Base-by-base conservation (phyloP, 192 early-diverging fungal genomes). In the Linnemannia zychae region DNA sequence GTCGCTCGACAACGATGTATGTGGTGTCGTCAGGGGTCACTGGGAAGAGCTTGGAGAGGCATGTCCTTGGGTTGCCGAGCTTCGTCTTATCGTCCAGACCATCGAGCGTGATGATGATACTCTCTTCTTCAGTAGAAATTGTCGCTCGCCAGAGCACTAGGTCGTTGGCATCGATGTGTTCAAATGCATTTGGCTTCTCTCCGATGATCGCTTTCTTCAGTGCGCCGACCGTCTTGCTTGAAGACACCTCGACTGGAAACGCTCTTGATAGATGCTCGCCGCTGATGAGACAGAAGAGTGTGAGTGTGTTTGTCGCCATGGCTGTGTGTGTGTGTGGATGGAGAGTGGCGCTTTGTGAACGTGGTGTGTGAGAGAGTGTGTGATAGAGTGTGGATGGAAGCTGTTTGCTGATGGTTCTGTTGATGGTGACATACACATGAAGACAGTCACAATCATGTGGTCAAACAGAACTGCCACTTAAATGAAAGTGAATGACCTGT, bases 261-360 rank as follows among this genome's bases (percentile, higher is more conserved):
- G 75, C 75, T 70, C 66, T 53, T 33, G 75, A 77, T 47, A 67
- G 67, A 7, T 15, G 75, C 36, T 70, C 57, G 37, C 75, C 75
- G 67, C 67, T 77, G 48, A 77, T 53, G 75, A 77, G 12, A 77
- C 75, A 77, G 67, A 77, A 77, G 28, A 77, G 75, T 46, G 31
- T 57, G 67, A 77, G 67, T 77, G 75, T 70, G 47, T 46, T 70
- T 68, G 67, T 46, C 40, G 67, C 67, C 67, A 69, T 69, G 67
- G 67, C 7, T 69, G 67, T 65, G 53, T 33, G 28, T 5, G 36
- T 33, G 48, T 7, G 38, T 75, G 57, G 46, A 65, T 75, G 57
- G 60, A 66, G 60, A 75, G 52, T 65, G 53, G 31, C 37, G 73
- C 47, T 36, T 57, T 75, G 73, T 74, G 53, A 40, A 28, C 57